A percentile compares a stretch with the other conserved stretches of the same genome.
phyloP scores from a whole-genome alignment of 768 basidiomycete species.

The Lactifluus pinguis region DNA sequence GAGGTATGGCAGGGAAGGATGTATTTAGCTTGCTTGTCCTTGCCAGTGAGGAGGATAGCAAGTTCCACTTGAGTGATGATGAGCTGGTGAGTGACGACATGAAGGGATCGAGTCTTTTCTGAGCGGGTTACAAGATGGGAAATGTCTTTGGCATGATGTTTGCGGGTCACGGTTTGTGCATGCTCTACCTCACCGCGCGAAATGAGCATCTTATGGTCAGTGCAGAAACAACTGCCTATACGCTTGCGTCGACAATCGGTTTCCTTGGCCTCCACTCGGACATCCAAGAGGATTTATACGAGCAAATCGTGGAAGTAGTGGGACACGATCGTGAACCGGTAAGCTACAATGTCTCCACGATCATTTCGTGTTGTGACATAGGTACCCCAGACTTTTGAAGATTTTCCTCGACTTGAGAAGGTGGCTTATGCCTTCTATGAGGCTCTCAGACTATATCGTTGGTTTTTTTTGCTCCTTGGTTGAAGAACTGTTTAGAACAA shows the following conservation, averaged over 20 bases:
- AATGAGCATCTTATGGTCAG: no score
- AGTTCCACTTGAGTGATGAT: constrained; percentile 1
- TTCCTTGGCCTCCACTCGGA: constrained; percentile 25
- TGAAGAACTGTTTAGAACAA: not conserved
- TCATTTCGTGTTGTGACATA: not conserved
- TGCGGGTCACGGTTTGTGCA: constrained; percentile 18
- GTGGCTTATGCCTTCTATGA: constrained; percentile 26
- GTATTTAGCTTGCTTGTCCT: constrained; percentile 18
- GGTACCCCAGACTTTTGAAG: constrained; percentile 17
- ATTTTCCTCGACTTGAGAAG: constrained; percentile 26
- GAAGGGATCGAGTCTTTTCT: not conserved
- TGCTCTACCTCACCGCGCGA: not conserved
- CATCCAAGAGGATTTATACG: constrained; percentile 27
- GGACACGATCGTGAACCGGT: constrained; percentile 15
- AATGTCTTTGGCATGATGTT: constrained; percentile 19
- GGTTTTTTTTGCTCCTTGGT: constrained; percentile 3
- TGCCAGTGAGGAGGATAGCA: constrained; percentile 13
- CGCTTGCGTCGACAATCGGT: constrained; percentile 28
- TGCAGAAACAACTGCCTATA: constrained; percentile 30
- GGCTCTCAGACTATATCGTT: constrained; percentile 29
- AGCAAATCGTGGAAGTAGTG: constrained; percentile 26
- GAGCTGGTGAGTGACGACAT: constrained; percentile 13
- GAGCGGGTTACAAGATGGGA: constrained; percentile 4
- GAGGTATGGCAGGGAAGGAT: not conserved
- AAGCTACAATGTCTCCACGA: not conserved